Conservation (phyloP, 1,284 basidiomycete genomes). For the Malassezia yamatoensis region DNA sequence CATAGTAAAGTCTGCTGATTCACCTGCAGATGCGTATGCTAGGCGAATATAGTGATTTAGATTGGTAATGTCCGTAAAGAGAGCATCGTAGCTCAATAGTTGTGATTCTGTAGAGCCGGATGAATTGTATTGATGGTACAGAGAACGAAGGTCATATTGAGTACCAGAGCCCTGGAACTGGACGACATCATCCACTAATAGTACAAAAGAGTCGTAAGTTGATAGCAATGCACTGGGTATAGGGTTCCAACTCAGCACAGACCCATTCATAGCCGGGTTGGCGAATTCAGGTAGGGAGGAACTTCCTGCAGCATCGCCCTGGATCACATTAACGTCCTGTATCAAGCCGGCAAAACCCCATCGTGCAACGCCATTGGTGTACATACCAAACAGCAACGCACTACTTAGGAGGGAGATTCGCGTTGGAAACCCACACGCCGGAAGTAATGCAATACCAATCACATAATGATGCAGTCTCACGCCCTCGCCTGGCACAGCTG, state of each 20-base stretch:
- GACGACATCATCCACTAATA: constrained; percentile 76
- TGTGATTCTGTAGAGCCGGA: neutral
- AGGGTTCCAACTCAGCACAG: constrained; percentile 55
- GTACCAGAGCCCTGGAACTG: constrained; percentile 60
- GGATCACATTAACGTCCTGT: constrained; percentile 65
- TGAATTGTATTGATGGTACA: constrained; percentile 12
- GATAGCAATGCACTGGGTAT: constrained; percentile 50
- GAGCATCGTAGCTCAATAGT: neutral
- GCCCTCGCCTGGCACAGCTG: constrained; percentile 57
- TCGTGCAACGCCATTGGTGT: constrained; percentile 50
- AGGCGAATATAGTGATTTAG: constrained; percentile 69
- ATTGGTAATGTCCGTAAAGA: constrained; percentile 53
- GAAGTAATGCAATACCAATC: constrained; percentile 63
- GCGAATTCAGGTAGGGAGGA: constrained; percentile 62
- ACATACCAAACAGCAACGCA: constrained; percentile 70
- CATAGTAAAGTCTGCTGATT: constrained; percentile 68
- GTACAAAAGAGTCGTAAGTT: constrained; percentile 63
- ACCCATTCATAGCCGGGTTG: constrained; percentile 8
- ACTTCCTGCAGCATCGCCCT: constrained; percentile 62
- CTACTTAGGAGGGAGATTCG: constrained; percentile 66
- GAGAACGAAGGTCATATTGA: constrained; percentile 23
- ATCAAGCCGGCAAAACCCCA: constrained; percentile 63
- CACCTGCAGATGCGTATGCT: constrained; percentile 58
- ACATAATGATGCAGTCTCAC: constrained; percentile 54
- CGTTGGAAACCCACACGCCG: constrained; percentile 70